Evolutionary conservation across 169 alveolate species (phyloP).

Genomic region (Eimeria sp.): DNA sequence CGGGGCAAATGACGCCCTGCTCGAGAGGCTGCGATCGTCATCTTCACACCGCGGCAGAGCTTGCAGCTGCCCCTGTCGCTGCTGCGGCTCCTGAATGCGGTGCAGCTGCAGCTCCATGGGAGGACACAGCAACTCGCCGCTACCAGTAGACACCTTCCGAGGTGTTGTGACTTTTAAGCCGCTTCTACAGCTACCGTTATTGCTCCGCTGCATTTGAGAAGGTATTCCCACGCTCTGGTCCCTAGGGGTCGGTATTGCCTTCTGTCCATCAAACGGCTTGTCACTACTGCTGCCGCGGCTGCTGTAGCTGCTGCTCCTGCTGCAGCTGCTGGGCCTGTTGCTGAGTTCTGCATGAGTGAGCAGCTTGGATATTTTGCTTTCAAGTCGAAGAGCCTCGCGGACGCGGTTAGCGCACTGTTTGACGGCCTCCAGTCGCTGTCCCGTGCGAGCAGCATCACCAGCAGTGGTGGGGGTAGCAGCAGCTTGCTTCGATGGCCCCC

Average conservation of each 20-base stretch:
- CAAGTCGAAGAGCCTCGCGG: slow-evolving; percentile 29
- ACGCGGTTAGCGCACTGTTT: slow-evolving; percentile 39
- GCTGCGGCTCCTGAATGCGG: slow-evolving; percentile 25
- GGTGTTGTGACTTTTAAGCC: not conserved
- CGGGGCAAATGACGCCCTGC: not conserved
- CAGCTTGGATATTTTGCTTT: slow-evolving; percentile 13
- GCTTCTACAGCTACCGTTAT: not conserved
- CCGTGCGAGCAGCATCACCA: not conserved
- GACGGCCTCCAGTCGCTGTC: slow-evolving; percentile 45
- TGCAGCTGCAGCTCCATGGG: not conserved
- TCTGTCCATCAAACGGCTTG: too few relatives aligned
- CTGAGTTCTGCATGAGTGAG: slow-evolving; percentile 12
- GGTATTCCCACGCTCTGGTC: not conserved
- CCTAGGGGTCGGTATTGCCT: slow-evolving; percentile 12
- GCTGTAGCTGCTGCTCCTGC: slow-evolving; percentile 44
- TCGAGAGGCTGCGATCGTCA: not conserved
- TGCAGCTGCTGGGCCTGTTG: slow-evolving; percentile 20
- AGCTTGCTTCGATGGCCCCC: not conserved
- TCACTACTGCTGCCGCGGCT: too few relatives aligned
- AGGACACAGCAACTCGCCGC: slow-evolving; percentile 4
- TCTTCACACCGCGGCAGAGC: not conserved
- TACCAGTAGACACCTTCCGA: slow-evolving; percentile 1
- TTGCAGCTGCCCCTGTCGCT: not conserved
- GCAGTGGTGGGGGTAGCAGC: slow-evolving; percentile 21
- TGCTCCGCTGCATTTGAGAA: not conserved